These are phyloP conservation scores for Castanea mollissima DNA, from an alignment of 306 rosid genomes.

Conservation along the genomic window DNA sequence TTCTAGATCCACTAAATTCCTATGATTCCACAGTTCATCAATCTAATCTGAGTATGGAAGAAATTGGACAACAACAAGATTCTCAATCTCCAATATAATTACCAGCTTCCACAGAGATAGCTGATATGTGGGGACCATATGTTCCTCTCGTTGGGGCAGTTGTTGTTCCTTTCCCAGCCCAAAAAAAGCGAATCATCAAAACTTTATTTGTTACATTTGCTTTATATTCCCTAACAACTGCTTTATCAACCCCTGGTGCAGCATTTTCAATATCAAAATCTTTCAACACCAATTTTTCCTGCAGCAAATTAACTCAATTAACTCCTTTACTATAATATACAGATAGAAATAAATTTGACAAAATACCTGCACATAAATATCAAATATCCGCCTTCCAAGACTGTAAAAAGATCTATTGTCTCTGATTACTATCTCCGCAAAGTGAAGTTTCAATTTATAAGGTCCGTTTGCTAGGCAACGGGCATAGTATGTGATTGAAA, in stretches of 20 bases:
- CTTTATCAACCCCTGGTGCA: slow-evolving; percentile 32
- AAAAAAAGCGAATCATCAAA: slow-evolving; percentile 49
- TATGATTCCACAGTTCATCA: background rate
- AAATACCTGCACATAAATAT: slow-evolving; percentile 60
- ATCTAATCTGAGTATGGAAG: background rate
- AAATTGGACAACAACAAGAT: no score
- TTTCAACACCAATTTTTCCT: slow-evolving; percentile 38
- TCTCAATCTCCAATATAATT: background rate
- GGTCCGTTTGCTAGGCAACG: slow-evolving; percentile 66
- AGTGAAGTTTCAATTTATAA: slow-evolving; percentile 52
- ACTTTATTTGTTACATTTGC: slow-evolving; percentile 31
- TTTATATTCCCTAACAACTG: slow-evolving; percentile 26
- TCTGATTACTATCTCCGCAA: slow-evolving; percentile 52
- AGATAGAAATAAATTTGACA: background rate
- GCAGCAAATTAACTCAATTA: slow-evolving; percentile 15
- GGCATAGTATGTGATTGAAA: slow-evolving; percentile 50
- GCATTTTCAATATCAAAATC: slow-evolving; percentile 42
- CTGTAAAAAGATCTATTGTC: slow-evolving; percentile 35
- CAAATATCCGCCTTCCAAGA: slow-evolving; percentile 42
- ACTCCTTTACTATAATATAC: background rate
- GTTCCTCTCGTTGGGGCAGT: slow-evolving; percentile 36
- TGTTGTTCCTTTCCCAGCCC: slow-evolving; percentile 77
- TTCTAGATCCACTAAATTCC: no score
- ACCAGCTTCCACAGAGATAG: slow-evolving; percentile 61
- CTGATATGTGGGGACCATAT: slow-evolving; percentile 70